Evolutionary conservation across 345 rosid species (phyloP).

Genomic region (Hibiscus trionum): DNA sequence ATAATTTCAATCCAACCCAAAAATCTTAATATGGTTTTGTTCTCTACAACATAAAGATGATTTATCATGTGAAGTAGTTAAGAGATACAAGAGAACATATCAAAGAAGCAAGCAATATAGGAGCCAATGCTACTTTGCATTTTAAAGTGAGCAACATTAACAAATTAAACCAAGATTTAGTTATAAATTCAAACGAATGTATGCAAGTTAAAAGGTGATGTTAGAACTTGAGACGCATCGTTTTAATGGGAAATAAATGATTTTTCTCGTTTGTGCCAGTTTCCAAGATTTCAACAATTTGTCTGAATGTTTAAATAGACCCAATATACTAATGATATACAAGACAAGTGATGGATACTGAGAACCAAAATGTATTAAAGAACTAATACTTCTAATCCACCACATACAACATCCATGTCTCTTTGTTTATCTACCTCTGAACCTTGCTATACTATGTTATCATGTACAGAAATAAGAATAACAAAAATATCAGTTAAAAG

Average conservation of each 20-base stretch:
- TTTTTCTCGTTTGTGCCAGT: not conserved
- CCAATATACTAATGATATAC: not conserved
- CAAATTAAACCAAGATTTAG: not conserved
- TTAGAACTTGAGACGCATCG: not conserved
- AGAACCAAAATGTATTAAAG: not conserved
- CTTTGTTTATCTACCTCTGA: not conserved
- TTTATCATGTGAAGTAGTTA: not conserved
- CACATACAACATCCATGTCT: not conserved
- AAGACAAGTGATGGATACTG: not conserved
- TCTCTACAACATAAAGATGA: not conserved
- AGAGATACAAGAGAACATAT: constrained; percentile 1
- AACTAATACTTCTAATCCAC: not conserved
- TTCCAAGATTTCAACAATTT: not conserved
- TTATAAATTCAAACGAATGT: not conserved
- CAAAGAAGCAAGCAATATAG: not conserved
- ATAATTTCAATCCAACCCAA: not conserved
- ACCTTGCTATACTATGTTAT: not conserved
- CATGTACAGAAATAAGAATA: not conserved
- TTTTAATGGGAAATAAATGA: not conserved
- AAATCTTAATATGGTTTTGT: not conserved
- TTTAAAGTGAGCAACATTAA: not conserved
- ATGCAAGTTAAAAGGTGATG: not conserved
- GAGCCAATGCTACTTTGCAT: not conserved
- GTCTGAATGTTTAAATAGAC: not conserved
- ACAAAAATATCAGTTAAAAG: not conserved